Conservation (phyloP, 768 basidiomycete genomes). For the Tephrocybe sp. region DNA sequence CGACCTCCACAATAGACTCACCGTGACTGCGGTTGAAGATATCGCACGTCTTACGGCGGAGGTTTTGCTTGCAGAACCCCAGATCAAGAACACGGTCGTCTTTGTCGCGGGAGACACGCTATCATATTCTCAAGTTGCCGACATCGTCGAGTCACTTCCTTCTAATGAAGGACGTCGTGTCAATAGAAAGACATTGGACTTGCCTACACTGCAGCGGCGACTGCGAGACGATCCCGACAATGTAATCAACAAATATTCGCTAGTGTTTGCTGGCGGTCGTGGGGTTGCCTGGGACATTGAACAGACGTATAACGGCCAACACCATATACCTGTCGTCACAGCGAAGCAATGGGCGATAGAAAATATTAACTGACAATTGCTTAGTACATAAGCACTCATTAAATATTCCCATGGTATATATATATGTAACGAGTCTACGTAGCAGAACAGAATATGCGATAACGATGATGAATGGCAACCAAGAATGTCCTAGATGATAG, state of each 20-base stretch:
- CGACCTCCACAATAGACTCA: constrained; percentile 21
- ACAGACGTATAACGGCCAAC: constrained; percentile 17
- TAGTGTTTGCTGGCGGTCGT: constrained; percentile 22
- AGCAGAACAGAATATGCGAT: not conserved
- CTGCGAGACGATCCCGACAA: constrained; percentile 20
- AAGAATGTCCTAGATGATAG: no score
- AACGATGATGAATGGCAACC: no score
- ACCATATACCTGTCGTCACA: constrained; percentile 10
- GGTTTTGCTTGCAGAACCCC: constrained; percentile 14
- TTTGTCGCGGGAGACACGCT: constrained; percentile 29
- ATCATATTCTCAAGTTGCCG: constrained; percentile 23
- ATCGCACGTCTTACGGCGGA: constrained; percentile 26
- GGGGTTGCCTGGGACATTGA: constrained; percentile 22
- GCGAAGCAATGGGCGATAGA: constrained; percentile 10
- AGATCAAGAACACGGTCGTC: constrained; percentile 19
- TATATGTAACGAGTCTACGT: not conserved
- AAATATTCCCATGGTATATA: not conserved
- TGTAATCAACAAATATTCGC: constrained; percentile 21
- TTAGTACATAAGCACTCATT: not conserved
- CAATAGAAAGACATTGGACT: constrained; percentile 15
- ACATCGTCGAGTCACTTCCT: constrained; percentile 16
- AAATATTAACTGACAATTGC: not conserved
- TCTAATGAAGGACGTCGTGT: constrained; percentile 6
- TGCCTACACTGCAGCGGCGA: constrained; percentile 14
- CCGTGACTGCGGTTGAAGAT: constrained; percentile 26